Percentiles rank a stretch among this genome's conserved stretches.
Conservation (phyloP, 2,329 filamentous ascomycete species). For the Sclerotinia glacialis region DNA sequence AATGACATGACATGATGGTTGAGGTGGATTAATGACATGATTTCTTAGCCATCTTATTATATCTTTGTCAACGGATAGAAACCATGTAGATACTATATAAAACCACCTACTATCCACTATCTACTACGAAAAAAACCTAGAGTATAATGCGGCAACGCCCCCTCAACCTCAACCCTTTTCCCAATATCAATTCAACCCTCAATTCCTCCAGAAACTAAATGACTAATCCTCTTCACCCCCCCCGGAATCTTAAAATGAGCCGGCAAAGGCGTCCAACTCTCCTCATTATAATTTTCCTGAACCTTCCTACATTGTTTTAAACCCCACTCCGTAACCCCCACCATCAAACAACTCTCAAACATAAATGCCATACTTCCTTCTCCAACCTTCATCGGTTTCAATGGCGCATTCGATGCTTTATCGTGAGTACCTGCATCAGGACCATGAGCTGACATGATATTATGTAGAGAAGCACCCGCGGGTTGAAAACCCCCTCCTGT, state of each 20-base stretch:
- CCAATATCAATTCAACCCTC: conserved; percentile 24
- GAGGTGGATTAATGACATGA: too few species aligned
- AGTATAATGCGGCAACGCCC: not conserved
- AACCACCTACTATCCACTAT: not conserved
- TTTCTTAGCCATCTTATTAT: too few species aligned
- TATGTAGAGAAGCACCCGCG: conserved; percentile 60
- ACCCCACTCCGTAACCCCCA: conserved; percentile 71
- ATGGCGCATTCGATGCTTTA: conserved; percentile 50
- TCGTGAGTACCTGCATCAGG: conserved; percentile 56
- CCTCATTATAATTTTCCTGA: conserved; percentile 65
- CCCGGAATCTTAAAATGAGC: conserved; percentile 44
- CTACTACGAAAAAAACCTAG: not conserved
- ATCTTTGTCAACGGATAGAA: not conserved
- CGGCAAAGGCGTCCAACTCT: conserved; percentile 61
- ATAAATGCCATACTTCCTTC: conserved; percentile 62
- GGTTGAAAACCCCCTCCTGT: conserved; percentile 56
- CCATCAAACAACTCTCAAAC: conserved; percentile 65
- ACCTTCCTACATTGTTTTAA: conserved; percentile 66
- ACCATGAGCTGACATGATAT: conserved; percentile 62
- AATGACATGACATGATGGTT: too few species aligned
- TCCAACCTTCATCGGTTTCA: conserved; percentile 56
- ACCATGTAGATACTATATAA: not conserved
- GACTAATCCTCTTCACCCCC: conserved; percentile 32
- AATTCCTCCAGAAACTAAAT: conserved; percentile 29
- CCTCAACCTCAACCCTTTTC: conserved; percentile 24